Percentiles rank a stretch among this genome's conserved stretches.
Evolutionary conservation across 2,329 filamentous ascomycete genomes (phyloP).

Genomic region (Stemphylium beticola): DNA sequence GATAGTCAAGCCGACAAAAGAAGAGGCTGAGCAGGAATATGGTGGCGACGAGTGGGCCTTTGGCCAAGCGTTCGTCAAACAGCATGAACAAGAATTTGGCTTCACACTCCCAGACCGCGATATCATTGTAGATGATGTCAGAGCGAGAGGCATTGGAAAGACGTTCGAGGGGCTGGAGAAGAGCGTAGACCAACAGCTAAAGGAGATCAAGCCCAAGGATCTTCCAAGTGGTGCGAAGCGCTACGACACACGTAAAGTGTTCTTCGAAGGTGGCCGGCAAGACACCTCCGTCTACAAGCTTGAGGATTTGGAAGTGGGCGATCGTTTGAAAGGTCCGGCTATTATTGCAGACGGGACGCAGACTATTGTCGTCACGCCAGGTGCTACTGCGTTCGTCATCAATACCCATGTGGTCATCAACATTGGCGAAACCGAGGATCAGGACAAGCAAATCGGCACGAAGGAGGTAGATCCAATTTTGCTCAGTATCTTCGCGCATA

Average conservation of each 20-base stretch:
- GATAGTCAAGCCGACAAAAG: slow-evolving; percentile 75
- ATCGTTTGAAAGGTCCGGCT: slow-evolving; percentile 77
- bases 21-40: slow-evolving; percentile 66
- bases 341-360: slow-evolving; percentile 88
- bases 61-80: slow-evolving; percentile 80
- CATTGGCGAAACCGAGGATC: slow-evolving; percentile 64
- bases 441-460: slow-evolving; percentile 57
- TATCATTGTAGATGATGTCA: slow-evolving; percentile 88
- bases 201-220: slow-evolving; percentile 67
- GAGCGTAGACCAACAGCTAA: slow-evolving; percentile 84
- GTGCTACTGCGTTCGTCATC: slow-evolving; percentile 76
- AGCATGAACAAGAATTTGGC: slow-evolving; percentile 91
- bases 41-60: slow-evolving; percentile 78
- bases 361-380: slow-evolving; percentile 87
- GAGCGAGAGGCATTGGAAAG: slow-evolving; percentile 86
- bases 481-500: slow-evolving; percentile 78
- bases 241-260: slow-evolving; percentile 73
- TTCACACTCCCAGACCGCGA: slow-evolving; percentile 86
- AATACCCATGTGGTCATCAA: slow-evolving; percentile 91
- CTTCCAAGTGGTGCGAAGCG: slow-evolving; percentile 65
- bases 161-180: slow-evolving; percentile 80
- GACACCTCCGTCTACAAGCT: slow-evolving; percentile 86
- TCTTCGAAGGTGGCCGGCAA: slow-evolving; percentile 80
- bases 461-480: slow-evolving; percentile 75
- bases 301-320: slow-evolving; percentile 73